Conservation (phyloP, 2,329 filamentous ascomycete genomes). For the Trichothecium sympodiale region DNA sequence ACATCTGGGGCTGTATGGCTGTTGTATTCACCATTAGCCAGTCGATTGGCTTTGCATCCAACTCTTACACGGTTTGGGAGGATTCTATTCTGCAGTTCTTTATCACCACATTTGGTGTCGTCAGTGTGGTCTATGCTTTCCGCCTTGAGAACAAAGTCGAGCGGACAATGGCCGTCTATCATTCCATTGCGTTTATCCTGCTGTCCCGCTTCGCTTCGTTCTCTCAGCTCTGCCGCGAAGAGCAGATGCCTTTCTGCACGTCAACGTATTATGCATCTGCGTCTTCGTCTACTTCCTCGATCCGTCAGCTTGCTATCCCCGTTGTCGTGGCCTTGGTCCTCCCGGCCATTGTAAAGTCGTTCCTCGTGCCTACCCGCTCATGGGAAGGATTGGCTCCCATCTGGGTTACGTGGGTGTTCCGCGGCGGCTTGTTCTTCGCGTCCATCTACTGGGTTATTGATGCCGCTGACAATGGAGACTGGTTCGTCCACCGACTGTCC, state of each 20-base stretch:
- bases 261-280: constrained; percentile 93
- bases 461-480: constrained; percentile 75
- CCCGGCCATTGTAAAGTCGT: constrained; percentile 66
- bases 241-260: constrained; percentile 94
- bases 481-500: constrained; percentile 49
- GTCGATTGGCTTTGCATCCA: constrained; percentile 89
- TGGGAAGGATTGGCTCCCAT: constrained; percentile 77
- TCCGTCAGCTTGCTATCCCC: constrained; percentile 78
- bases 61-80: constrained; percentile 98
- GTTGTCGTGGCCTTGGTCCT: constrained; percentile 61
- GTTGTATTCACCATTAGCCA: constrained; percentile 73
- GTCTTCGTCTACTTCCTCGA: constrained; percentile 82
- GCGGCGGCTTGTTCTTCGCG: constrained; percentile 61
- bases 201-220: constrained; percentile 73
- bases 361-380: constrained; percentile 70
- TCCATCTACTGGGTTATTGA: constrained; percentile 84
- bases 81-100: constrained; percentile 91
- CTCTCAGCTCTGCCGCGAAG: constrained; percentile 88
- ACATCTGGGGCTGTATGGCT: constrained; percentile 81
- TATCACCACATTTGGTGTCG: constrained; percentile 72
- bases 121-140: constrained; percentile 64
- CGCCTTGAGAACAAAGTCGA: constrained; percentile 57
- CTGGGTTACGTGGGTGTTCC: constrained; percentile 76
- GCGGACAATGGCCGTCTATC: constrained; percentile 67
- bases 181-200: constrained; percentile 72